Evolutionary conservation across 2,329 filamentous ascomycete species (phyloP), one percentile per base, ranked within the genome.

Genomic region (Lasiodiplodia gonubiensis): DNA sequence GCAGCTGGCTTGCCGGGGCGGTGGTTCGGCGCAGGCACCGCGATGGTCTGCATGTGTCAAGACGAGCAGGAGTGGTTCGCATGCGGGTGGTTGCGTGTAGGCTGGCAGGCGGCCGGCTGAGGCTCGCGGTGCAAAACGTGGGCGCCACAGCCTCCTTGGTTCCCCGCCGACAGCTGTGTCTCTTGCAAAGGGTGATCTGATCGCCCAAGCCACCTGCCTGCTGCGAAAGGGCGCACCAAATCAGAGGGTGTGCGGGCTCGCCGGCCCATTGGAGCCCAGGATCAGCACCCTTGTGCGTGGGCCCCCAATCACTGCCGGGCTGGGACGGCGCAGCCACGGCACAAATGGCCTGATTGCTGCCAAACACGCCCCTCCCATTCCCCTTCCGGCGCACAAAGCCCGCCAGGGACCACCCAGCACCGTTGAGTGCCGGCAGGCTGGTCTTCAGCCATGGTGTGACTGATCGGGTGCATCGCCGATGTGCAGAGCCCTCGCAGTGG

Each of bases 11-110:
- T 18, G 59, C 59, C 59, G 18, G 11, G 39, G n/a, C 42, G 27
- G 23, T 23, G 59, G 59, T 48, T 48, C 57, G 59, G 59, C 39
- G 59, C 59, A 37, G 59, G 59, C 57, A 63, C 59, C 23, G 59
- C 46, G 59, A 63, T 63, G 59, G 42, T 63, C 37, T 49, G 59
- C 59, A 51, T 49, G 46, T 63, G 59, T 63, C 59, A 63, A 63
- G 59, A 37, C 14, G 39, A 5, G 54, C 12, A 25, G 54, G 54
- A 59, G 55, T 46, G 57, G 39, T 33, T 33, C 39, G 57, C 57
- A 61, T 61, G 57, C 57, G 39, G 57, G 57, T 27, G 54, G 54
- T 42, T 59, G 54, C 35, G 53, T 55, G 53, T 55, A 35, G 54
- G 54, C 54, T 59, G 54, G n/a, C 52, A 42, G 54, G 54, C 46